Evolutionary conservation across 2,329 filamentous ascomycete genomes (phyloP).

Genomic region (Hymenotorrendiella dingleyae): DNA sequence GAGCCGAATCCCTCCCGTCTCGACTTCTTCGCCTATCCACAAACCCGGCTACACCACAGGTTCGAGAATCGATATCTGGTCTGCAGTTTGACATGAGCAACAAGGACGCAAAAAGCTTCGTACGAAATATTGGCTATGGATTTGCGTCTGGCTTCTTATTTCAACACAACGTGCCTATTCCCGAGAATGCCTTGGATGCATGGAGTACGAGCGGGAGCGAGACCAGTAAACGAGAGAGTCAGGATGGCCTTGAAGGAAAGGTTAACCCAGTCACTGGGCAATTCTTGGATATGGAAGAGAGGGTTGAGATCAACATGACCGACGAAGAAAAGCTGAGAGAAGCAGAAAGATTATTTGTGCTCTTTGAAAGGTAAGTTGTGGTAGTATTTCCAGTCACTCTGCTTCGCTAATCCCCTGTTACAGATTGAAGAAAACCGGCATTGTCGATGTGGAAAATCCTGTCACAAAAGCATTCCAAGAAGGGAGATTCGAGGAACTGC

Average conservation of each 20-base stretch:
- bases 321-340: conserved; percentile 88
- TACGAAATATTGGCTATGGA: conserved; percentile 90
- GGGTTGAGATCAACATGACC: conserved; percentile 67
- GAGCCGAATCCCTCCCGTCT: conserved; percentile 66
- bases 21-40: conserved; percentile 73
- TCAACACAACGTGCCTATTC: conserved; percentile 74
- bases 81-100: conserved; percentile 85
- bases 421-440: conserved; percentile 27
- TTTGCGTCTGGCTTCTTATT: conserved; percentile 88
- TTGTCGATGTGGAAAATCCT: conserved; percentile 28
- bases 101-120: conserved; percentile 71
- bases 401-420: conserved; percentile 11
- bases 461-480: conserved; percentile 23
- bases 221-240: conserved; percentile 18
- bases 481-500: conserved; percentile 27
- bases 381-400: neutral
- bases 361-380: conserved; percentile 28
- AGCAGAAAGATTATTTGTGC: conserved; percentile 29
- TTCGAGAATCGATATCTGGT: conserved; percentile 69
- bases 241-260: conserved; percentile 18
- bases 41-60: conserved; percentile 62
- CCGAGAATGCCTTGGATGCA: conserved; percentile 56
- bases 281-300: conserved; percentile 25
- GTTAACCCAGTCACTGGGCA: conserved; percentile 30
- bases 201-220: conserved; percentile 33